Percentiles rank a stretch among this genome's conserved stretches.
Evolutionary conservation across 2,329 filamentous ascomycete species (phyloP).

Genomic region (Hypoxylon sp.): DNA sequence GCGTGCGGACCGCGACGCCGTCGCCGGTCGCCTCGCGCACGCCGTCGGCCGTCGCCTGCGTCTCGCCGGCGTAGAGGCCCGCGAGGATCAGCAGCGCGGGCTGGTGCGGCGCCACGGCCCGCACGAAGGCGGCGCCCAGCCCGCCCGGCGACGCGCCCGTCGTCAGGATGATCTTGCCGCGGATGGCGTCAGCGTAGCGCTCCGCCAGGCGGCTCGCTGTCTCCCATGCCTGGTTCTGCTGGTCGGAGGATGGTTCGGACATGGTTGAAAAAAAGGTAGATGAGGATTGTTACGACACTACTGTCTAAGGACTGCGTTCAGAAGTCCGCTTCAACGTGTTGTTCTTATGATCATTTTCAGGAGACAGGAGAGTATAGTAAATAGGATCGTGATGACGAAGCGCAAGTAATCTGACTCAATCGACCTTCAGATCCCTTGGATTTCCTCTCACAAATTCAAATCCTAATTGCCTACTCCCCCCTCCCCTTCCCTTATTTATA

Average conservation of each 20-base stretch:
- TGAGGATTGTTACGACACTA: no score
- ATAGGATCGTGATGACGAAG: neutral
- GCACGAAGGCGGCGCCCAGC: conserved; percentile 45
- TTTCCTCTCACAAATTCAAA: neutral
- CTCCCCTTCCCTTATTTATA: neutral
- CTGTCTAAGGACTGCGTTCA: no score
- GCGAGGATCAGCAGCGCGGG: conserved; percentile 36
- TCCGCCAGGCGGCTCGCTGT: neutral
- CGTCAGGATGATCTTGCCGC: conserved; percentile 49
- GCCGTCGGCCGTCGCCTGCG: conserved; percentile 47
- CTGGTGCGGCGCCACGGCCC: conserved; percentile 49
- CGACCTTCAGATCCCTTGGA: neutral
- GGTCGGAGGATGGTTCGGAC: neutral
- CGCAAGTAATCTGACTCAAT: neutral
- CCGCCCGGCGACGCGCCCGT: conserved; percentile 52
- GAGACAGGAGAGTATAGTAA: neutral
- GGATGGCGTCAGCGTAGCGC: neutral
- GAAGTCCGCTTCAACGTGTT: neutral
- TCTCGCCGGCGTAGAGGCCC: neutral
- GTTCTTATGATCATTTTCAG: no score
- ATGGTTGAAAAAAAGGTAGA: no score
- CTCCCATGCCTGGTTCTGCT: neutral
- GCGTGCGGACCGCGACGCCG: conserved; percentile 45
- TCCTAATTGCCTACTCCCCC: no score
- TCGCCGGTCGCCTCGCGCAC: conserved; percentile 46